phyloP scores from a whole-genome alignment of 2,329 filamentous ascomycete genomes.

The Exserohilum turcica region DNA sequence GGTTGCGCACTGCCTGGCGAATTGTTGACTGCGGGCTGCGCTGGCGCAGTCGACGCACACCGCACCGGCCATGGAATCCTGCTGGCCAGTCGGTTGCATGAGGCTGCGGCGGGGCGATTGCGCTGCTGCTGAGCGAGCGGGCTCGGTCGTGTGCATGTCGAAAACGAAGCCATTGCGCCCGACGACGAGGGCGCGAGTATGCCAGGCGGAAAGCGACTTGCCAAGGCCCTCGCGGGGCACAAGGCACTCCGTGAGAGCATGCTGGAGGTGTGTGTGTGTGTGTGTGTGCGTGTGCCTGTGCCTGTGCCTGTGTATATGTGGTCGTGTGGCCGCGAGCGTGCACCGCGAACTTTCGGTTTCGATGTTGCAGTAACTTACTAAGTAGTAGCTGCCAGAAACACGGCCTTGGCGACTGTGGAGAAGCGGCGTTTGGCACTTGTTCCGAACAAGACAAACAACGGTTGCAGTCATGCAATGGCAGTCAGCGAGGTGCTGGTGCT shows the following conservation, averaged over 20 bases:
- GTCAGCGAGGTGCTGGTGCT: background rate
- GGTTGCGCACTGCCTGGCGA: slow-evolving; percentile 20
- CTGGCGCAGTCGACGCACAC: slow-evolving; percentile 32
- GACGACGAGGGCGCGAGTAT: slow-evolving; percentile 29
- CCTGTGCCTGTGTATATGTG: background rate
- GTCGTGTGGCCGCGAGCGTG: slow-evolving; percentile 7
- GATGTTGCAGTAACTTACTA: background rate
- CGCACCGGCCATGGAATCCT: slow-evolving; percentile 19
- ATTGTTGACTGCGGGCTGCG: slow-evolving; percentile 20
- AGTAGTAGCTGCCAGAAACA: slow-evolving; percentile 3
- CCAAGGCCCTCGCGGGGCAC: slow-evolving; percentile 39
- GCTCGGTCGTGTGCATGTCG: slow-evolving; percentile 34
- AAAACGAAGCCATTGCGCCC: slow-evolving; percentile 32
- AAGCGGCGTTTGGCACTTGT: slow-evolving; percentile 1
- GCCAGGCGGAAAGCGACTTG: slow-evolving; percentile 34
- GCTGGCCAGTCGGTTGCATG: slow-evolving; percentile 11
- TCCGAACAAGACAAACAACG: background rate
- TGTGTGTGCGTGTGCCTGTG: background rate
- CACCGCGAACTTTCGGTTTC: slow-evolving; percentile 10
- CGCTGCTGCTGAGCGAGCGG: slow-evolving; percentile 25
- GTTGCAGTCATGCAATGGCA: background rate
- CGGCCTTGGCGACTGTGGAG: slow-evolving; percentile 10
- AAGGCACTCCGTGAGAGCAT: slow-evolving; percentile 43
- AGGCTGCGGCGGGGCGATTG: slow-evolving; percentile 17
- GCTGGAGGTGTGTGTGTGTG: no score